A percentile compares a stretch with the other conserved stretches of the same genome.
Conservation (phyloP, 2,329 filamentous ascomycete genomes). For the Cladophialophora exuberans region DNA sequence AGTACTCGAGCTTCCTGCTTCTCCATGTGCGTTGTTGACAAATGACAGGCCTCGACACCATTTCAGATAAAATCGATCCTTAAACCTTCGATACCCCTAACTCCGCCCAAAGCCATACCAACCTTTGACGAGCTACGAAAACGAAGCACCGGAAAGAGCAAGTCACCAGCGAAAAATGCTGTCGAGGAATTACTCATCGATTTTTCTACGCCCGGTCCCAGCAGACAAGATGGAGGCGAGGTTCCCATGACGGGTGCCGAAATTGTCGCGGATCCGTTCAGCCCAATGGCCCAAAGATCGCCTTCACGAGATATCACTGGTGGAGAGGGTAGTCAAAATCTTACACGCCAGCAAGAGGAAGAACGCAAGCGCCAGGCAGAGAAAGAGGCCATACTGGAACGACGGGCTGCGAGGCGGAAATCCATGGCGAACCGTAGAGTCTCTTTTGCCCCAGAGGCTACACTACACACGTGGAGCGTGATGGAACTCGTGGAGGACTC, state of each 20-base stretch:
- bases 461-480: conserved; percentile 94
- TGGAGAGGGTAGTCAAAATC: not conserved
- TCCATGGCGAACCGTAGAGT: conserved; percentile 91
- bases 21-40: conserved; percentile 19
- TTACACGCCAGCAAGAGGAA: conserved; percentile 71
- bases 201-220: conserved; percentile 45
- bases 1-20: conserved; percentile 54
- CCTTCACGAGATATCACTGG: conserved; percentile 10
- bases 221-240: conserved; percentile 41
- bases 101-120: conserved; percentile 68
- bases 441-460: conserved; percentile 96
- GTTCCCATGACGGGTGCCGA: conserved; percentile 59
- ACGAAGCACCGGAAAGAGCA: conserved; percentile 43
- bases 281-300: conserved; percentile 25
- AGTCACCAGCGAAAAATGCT: conserved; percentile 30
- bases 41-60: conserved; percentile 44
- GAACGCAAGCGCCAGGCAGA: conserved; percentile 63
- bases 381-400: conserved; percentile 65
- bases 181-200: conserved; percentile 44
- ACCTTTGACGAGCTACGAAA: conserved; percentile 58
- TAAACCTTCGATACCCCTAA: conserved; percentile 72
- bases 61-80: conserved; percentile 69
- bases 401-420: conserved; percentile 86
- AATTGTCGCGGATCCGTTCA: conserved; percentile 34
- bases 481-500: conserved; percentile 87